A percentile compares a stretch with the other conserved stretches of the same genome.
These are phyloP conservation scores for Aspergillus transmontanensis DNA, from an alignment of 2,329 filamentous ascomycete species.

Conservation along the genomic window DNA sequence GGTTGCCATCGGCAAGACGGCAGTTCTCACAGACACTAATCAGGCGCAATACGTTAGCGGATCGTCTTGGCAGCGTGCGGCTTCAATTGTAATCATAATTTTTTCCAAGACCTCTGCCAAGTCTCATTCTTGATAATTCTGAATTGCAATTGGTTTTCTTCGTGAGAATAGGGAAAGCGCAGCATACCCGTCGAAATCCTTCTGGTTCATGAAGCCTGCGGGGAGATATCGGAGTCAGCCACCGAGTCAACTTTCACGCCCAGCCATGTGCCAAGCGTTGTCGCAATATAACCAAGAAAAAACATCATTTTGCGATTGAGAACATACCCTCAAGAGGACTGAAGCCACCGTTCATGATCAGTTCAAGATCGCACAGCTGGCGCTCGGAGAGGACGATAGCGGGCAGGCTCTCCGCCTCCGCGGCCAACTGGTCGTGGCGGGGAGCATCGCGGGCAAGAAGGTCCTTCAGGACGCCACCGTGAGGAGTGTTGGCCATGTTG, in stretches of 20 bases:
- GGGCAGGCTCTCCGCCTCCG: conserved; percentile 83
- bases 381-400: conserved; percentile 85
- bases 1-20: conserved; percentile 82
- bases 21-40: conserved; percentile 81
- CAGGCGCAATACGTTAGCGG: conserved; percentile 17
- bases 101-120: neutral
- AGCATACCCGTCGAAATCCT: conserved; percentile 88
- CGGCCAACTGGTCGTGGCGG: conserved; percentile 74
- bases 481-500: conserved; percentile 61
- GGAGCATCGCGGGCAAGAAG: conserved; percentile 90
- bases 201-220: conserved; percentile 92
- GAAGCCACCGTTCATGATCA: conserved; percentile 97
- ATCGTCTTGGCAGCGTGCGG: neutral
- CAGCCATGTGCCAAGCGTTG: conserved; percentile 9
- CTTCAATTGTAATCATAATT: neutral
- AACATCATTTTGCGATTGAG: neutral
- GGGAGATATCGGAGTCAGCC: conserved; percentile 18
- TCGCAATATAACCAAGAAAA: conserved; percentile 11
- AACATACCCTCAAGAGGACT: conserved; percentile 89
- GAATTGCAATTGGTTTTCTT: neutral
- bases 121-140: neutral
- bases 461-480: conserved; percentile 97
- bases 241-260: conserved; percentile 6
- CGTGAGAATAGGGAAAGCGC: neutral
- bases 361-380: conserved; percentile 95